phyloP scores from a whole-genome alignment of 352 stramenopile species.

The Pythium phragmitis region DNA sequence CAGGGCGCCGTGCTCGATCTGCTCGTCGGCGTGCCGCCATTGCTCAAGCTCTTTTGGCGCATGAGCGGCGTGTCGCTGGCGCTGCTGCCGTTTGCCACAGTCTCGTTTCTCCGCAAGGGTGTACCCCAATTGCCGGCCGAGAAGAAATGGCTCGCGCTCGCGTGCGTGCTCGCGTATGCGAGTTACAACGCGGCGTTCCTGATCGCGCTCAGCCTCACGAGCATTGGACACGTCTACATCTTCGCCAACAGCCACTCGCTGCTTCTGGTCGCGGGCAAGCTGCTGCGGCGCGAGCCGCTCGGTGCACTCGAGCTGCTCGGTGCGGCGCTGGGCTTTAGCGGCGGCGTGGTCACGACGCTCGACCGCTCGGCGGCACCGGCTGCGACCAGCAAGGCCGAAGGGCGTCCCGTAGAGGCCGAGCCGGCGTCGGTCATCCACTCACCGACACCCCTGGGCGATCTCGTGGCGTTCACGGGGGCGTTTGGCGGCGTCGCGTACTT shows the following conservation, averaged over 20 bases:
- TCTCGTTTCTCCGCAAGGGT: slow-evolving; percentile 30
- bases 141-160: slow-evolving; percentile 24
- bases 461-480: slow-evolving; percentile 54
- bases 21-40: slow-evolving; percentile 37
- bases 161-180: slow-evolving; percentile 38
- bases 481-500: slow-evolving; percentile 52
- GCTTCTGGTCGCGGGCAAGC: slow-evolving; percentile 50
- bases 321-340: slow-evolving; percentile 37
- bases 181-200: slow-evolving; percentile 58
- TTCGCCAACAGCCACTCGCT: slow-evolving; percentile 60
- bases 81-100: slow-evolving; percentile 32
- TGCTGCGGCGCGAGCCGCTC: slow-evolving; percentile 37
- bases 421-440: neutral
- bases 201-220: slow-evolving; percentile 45
- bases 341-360: slow-evolving; percentile 41
- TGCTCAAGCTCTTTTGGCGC: slow-evolving; percentile 62
- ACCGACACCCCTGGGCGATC: slow-evolving; percentile 31
- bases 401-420: neutral
- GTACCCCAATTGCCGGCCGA: slow-evolving; percentile 19
- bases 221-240: slow-evolving; percentile 56
- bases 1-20: slow-evolving; percentile 47
- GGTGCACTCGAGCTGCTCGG: slow-evolving; percentile 38
- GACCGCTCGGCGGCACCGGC: slow-evolving; percentile 24
- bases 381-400: neutral
- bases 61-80: slow-evolving; percentile 39